Conservation (phyloP, 495 filamentous ascomycete genomes). For the Daldinia concentrica region DNA sequence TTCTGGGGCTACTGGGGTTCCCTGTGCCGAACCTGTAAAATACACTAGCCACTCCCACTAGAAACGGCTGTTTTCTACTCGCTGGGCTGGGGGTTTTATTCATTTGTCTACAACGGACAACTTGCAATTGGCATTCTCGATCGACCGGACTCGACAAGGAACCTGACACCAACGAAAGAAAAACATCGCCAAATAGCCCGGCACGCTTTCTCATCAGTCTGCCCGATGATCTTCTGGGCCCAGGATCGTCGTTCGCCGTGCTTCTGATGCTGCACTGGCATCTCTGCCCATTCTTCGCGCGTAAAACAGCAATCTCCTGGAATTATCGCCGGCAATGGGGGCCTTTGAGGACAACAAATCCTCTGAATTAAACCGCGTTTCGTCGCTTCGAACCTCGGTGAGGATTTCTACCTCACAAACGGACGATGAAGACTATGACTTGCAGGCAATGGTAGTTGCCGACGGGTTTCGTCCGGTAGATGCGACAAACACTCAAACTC, state of each 20-base stretch:
- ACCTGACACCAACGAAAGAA: constrained; percentile 1
- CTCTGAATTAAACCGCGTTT: constrained; percentile 48
- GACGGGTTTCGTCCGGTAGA: constrained; percentile 56
- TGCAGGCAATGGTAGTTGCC: constrained; percentile 53
- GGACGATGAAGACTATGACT: constrained; percentile 52
- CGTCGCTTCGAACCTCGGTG: constrained; percentile 49
- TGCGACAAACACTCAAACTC: constrained; percentile 43
- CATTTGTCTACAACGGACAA: constrained; percentile 31
- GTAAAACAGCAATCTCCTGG: constrained; percentile 16
- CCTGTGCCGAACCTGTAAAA: constrained; percentile 39
- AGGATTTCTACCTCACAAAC: constrained; percentile 40
- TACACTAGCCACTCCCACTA: constrained; percentile 38
- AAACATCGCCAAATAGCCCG: constrained; percentile 14
- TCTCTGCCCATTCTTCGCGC: constrained; percentile 31
- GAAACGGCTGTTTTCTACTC: constrained; percentile 32
- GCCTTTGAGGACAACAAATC: constrained; percentile 40
- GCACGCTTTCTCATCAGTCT: constrained; percentile 1
- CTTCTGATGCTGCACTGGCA: constrained; percentile 48
- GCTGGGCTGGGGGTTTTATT: constrained; percentile 14
- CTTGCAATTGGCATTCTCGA: constrained; percentile 35
- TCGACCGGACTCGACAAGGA: constrained; percentile 18
- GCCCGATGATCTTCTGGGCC: constrained; percentile 41
- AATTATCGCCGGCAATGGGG: constrained; percentile 48
- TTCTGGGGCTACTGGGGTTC: constrained; percentile 23
- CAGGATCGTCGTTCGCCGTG: constrained; percentile 39